Conservation (phyloP, 805 yeast species). For the Hyphopichia homilentoma region DNA sequence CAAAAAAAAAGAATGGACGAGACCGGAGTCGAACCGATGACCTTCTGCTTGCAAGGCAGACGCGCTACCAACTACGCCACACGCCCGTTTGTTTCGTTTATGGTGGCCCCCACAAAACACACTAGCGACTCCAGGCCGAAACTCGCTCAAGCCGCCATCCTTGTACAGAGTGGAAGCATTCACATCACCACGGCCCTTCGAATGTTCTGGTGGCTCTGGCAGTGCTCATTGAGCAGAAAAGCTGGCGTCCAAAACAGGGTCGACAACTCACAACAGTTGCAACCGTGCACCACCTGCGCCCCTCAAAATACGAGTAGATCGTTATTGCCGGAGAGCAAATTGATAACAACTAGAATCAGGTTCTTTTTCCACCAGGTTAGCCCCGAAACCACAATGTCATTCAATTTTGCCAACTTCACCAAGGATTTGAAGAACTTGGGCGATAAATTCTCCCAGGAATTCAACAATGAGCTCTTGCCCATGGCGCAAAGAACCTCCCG, state of each 20-base stretch:
- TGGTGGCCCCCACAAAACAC: background rate
- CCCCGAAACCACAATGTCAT: constrained; percentile 27
- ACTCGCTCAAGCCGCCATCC: too few species aligned
- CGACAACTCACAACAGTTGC: too few species aligned
- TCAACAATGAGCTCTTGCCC: constrained; percentile 54
- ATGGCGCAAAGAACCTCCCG: constrained; percentile 80
- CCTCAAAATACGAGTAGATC: background rate
- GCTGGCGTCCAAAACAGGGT: too few species aligned
- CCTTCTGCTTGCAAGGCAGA: constrained; percentile 76
- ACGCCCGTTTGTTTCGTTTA: constrained; percentile 39
- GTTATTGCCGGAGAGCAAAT: background rate
- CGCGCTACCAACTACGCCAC: constrained; percentile 86
- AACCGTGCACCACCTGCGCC: too few species aligned
- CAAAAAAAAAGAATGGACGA: constrained; percentile 50
- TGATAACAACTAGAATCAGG: background rate
- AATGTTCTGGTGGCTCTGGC: background rate
- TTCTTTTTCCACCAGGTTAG: background rate
- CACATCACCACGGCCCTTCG: too few species aligned
- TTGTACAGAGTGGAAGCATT: too few species aligned
- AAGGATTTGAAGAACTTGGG: constrained; percentile 38
- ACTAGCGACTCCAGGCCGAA: background rate
- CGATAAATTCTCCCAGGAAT: constrained; percentile 45
- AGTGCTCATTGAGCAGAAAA: too few species aligned
- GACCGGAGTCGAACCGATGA: constrained; percentile 77
- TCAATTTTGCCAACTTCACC: constrained; percentile 39